phyloP scores from a whole-genome alignment of 345 rosid species.

The Pistacia atlantica region DNA sequence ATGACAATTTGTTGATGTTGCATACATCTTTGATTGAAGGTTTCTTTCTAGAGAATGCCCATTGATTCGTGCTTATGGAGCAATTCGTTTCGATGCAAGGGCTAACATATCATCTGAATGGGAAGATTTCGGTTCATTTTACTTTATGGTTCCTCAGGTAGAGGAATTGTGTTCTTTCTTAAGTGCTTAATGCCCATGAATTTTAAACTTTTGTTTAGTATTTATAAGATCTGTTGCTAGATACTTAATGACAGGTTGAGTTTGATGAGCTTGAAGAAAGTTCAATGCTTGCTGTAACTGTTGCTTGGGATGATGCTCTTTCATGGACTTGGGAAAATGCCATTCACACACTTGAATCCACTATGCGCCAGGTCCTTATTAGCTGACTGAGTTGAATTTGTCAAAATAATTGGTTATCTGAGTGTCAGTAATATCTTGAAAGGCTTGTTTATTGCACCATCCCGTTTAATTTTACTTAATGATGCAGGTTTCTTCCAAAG shows the following conservation, averaged over 20 bases:
- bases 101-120: slow-evolving; percentile 64
- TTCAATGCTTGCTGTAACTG: slow-evolving; percentile 73
- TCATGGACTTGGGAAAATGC: slow-evolving; percentile 66
- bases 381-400: neutral
- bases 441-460: neutral
- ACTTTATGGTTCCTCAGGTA: slow-evolving; percentile 87
- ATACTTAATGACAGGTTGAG: slow-evolving; percentile 73
- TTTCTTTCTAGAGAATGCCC: slow-evolving; percentile 68
- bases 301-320: slow-evolving; percentile 78
- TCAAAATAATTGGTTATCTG: neutral
- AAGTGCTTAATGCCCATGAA: neutral
- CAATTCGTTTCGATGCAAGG: slow-evolving; percentile 74
- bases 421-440: neutral
- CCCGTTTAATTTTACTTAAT: neutral
- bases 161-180: neutral
- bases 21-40: slow-evolving; percentile 35
- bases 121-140: slow-evolving; percentile 83
- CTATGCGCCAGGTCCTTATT: slow-evolving; percentile 51
- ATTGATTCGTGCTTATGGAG: slow-evolving; percentile 88
- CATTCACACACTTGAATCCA: slow-evolving; percentile 44
- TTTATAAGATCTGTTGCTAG: slow-evolving; percentile 41
- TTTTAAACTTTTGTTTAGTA: slow-evolving; percentile 17
- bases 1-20: neutral
- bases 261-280: slow-evolving; percentile 70
- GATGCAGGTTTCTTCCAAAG: slow-evolving; percentile 56